Base-by-base conservation (phyloP, 2,329 filamentous ascomycete species). In the Epichloe sibirici region DNA sequence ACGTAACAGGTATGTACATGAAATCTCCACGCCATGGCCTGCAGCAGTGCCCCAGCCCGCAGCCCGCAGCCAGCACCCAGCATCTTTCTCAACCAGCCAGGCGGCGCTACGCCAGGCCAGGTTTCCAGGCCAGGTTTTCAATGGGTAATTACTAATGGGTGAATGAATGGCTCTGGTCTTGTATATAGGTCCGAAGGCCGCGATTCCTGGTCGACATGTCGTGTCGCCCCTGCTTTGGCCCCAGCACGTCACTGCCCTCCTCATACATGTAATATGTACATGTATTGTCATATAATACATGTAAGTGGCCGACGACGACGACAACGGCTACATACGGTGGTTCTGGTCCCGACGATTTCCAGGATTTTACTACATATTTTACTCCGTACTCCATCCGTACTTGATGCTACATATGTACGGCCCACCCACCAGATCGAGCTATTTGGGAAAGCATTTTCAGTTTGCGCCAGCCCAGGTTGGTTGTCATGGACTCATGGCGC, bases 21-120 rank as follows among this genome's bases (percentile, higher is more conserved):
- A 39, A n/a, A 21, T 44, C 42, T 44, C 42, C 42, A 44, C 40
- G 48, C 42, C 42, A 34, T 45, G 49, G 31, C 34, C 31, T 25
- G 34, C 49, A 51, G 42, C 49, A 34, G 49, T 35, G 42, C 35
- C 49, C 42, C 38, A 48, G 15, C 46, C 35, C 46, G 46, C 35
- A 28, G 44, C 44, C 5, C 8, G n/a, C 43, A 45, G 28, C 15
- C 3, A 15, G n/a, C 15, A 48, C 4, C 48, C 28, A 43, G 42
- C 34, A 45, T 51, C 15, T 13, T 51, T 28, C 13, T 28, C 43
- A 48, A 54, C 48, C 52, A 47, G 28, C 45, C 44, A 44, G 49
- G 52, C 49, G 52, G 48, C 45, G 31, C 52, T 42, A 39, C 45
- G 31, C 52, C 35, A 38, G 38, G 43, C 17, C 17, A 21, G 17